Percentiles rank a stretch among this genome's conserved stretches.
Conservation (phyloP, 192 early-diverging fungal species). For the Dimargaris cristalligena region DNA sequence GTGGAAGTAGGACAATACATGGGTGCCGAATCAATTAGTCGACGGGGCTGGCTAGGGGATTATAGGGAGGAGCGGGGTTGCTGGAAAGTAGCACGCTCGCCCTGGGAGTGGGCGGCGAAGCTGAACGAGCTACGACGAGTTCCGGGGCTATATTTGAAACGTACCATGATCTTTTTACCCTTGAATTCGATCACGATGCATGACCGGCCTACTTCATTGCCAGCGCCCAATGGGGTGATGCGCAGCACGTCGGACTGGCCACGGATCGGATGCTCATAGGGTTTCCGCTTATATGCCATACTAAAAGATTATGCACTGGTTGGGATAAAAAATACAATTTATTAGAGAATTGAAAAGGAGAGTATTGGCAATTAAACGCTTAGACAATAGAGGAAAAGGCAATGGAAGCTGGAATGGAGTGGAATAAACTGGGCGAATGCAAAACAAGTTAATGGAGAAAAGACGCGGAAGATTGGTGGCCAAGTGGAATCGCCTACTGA, state of each 20-base stretch:
- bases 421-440: background rate
- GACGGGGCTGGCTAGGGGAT: too few relatives aligned
- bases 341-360: background rate
- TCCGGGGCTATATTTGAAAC: constrained; percentile 2
- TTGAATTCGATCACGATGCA: constrained; percentile 90
- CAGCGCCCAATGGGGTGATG: constrained; percentile 90
- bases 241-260: constrained; percentile 69
- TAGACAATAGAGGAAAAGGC: background rate
- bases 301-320: background rate
- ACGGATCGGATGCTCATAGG: constrained; percentile 32
- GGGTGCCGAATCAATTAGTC: too few relatives aligned
- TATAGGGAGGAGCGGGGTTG: too few relatives aligned
- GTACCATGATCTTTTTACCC: constrained; percentile 84
- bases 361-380: background rate
- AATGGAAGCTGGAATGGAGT: background rate
- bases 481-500: background rate
- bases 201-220: constrained; percentile 90
- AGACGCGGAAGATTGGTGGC: background rate
- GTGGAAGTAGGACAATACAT: too few relatives aligned
- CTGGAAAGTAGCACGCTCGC: too few relatives aligned
- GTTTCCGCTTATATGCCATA: background rate
- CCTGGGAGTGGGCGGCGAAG: too few relatives aligned
- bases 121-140: too few relatives aligned
- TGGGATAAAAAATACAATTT: background rate
- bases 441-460: background rate